These are phyloP conservation scores for Priceomyces carsonii DNA, from an alignment of 805 yeast species.

Conservation along the genomic window DNA sequence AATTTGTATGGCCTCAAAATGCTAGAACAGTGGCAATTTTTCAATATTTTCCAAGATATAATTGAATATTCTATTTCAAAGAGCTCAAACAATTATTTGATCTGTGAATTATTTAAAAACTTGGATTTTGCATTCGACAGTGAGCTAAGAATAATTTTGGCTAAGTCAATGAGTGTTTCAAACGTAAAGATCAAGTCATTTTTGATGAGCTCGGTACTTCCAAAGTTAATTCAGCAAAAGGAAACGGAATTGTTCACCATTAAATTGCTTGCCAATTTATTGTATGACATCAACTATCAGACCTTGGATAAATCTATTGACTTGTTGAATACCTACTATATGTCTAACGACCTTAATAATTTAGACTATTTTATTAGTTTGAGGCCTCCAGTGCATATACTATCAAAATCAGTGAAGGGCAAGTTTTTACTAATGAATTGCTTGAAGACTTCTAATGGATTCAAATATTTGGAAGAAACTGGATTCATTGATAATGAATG, in stretches of 20 bases:
- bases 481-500: conserved; percentile 68
- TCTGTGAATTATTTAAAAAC: conserved; percentile 57
- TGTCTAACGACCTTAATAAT: conserved; percentile 32
- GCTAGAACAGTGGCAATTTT: conserved; percentile 80
- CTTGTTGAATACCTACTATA: conserved; percentile 20
- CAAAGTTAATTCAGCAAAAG: conserved; percentile 36
- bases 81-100: conserved; percentile 48
- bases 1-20: conserved; percentile 63
- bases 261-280: conserved; percentile 58
- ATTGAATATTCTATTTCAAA: conserved; percentile 44
- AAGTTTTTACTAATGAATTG: conserved; percentile 57
- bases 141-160: conserved; percentile 67
- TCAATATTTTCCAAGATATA: conserved; percentile 76
- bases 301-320: conserved; percentile 21
- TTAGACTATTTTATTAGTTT: conserved; percentile 51
- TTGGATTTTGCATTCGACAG: conserved; percentile 61
- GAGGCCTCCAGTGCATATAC: conserved; percentile 53
- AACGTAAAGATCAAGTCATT: conserved; percentile 51
- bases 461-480: conserved; percentile 56
- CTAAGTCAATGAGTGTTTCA: conserved; percentile 62
- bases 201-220: conserved; percentile 56
- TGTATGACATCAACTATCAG: conserved; percentile 59
- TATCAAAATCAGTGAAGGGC: conserved; percentile 29
- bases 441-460: conserved; percentile 68
- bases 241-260: conserved; percentile 49